A percentile compares a stretch with the other conserved stretches of the same genome.
Evolutionary conservation across 805 yeast genomes (phyloP).

Genomic region (Pichia membranifaciens): DNA sequence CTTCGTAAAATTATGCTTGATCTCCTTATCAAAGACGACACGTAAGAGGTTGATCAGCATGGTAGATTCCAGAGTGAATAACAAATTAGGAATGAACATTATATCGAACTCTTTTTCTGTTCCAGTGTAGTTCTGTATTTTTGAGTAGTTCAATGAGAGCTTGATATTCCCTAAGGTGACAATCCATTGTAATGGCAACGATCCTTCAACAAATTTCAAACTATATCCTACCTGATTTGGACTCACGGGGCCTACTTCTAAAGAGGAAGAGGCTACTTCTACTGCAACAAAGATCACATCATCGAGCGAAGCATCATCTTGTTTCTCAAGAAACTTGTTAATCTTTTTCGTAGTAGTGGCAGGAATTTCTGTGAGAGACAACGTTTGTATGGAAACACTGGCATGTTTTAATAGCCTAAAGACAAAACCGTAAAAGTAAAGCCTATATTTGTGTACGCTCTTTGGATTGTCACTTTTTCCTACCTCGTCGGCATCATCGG

Average conservation of each 20-base stretch:
- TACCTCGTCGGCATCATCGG: neutral
- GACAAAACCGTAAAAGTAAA: slow-evolving; percentile 17
- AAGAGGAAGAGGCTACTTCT: slow-evolving; percentile 16
- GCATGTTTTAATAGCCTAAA: slow-evolving; percentile 21
- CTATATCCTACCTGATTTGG: slow-evolving; percentile 40
- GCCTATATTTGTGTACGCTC: neutral
- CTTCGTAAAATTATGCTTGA: slow-evolving; percentile 20
- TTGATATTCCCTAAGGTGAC: slow-evolving; percentile 35
- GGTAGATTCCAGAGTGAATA: slow-evolving; percentile 18
- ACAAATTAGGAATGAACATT: slow-evolving; percentile 27
- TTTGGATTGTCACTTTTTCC: neutral
- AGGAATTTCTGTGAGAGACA: slow-evolving; percentile 26
- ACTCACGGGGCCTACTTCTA: slow-evolving; percentile 16
- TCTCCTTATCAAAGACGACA: slow-evolving; percentile 14
- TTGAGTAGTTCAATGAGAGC: slow-evolving; percentile 21
- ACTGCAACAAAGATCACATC: slow-evolving; percentile 16
- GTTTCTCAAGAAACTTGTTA: slow-evolving; percentile 2
- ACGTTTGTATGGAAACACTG: slow-evolving; percentile 19
- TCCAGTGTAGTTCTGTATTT: slow-evolving; percentile 14
- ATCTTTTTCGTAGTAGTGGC: slow-evolving; percentile 16
- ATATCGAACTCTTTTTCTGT: slow-evolving; percentile 24
- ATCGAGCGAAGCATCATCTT: slow-evolving; percentile 2
- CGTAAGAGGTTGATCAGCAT: slow-evolving; percentile 17
- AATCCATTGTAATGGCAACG: slow-evolving; percentile 37
- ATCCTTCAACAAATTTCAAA: slow-evolving; percentile 34